These are phyloP conservation scores for Hypoxylon fragiforme DNA, from an alignment of 495 filamentous ascomycete genomes.

Conservation along the genomic window DNA sequence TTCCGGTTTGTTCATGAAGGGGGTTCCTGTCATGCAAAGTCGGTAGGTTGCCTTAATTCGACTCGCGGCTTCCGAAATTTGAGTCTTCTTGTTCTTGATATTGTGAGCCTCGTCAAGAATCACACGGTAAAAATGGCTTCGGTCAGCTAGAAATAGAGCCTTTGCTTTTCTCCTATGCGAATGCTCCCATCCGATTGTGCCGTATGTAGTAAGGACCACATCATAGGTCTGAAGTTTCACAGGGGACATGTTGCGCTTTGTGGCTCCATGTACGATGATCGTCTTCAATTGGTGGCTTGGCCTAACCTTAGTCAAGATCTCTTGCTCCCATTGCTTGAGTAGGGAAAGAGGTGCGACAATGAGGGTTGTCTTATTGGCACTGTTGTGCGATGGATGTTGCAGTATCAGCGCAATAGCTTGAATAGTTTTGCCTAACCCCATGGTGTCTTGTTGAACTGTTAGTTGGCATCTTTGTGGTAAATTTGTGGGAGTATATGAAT, in stretches of 20 bases:
- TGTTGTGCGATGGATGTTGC: conserved; percentile 64
- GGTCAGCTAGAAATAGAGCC: conserved; percentile 59
- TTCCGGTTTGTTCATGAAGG: conserved; percentile 87
- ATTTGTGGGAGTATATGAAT: conserved; percentile 2
- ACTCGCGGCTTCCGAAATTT: conserved; percentile 64
- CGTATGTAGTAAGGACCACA: conserved; percentile 89
- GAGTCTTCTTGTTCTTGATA: conserved; percentile 83
- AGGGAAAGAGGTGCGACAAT: conserved; percentile 87
- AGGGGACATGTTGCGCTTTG: conserved; percentile 50
- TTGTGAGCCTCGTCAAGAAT: conserved; percentile 94
- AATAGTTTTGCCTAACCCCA: conserved; percentile 97
- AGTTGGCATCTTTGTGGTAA: conserved; percentile 1
- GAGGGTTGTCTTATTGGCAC: conserved; percentile 66
- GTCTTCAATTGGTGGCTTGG: conserved; percentile 61
- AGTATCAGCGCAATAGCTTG: conserved; percentile 84
- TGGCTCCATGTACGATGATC: conserved; percentile 67
- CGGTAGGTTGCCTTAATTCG: conserved; percentile 66
- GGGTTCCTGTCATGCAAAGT: conserved; percentile 89
- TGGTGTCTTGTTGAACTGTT: conserved; percentile 62
- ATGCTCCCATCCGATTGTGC: conserved; percentile 72
- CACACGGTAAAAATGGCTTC: conserved; percentile 76
- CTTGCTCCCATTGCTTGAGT: conserved; percentile 86
- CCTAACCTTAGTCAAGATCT: conserved; percentile 75
- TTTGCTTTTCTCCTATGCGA: conserved; percentile 49
- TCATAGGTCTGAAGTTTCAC: conserved; percentile 69